Evolutionary conservation across 768 basidiomycete genomes (phyloP), one percentile per base, ranked within the genome.

Genomic region (Phylloporus arenicola): DNA sequence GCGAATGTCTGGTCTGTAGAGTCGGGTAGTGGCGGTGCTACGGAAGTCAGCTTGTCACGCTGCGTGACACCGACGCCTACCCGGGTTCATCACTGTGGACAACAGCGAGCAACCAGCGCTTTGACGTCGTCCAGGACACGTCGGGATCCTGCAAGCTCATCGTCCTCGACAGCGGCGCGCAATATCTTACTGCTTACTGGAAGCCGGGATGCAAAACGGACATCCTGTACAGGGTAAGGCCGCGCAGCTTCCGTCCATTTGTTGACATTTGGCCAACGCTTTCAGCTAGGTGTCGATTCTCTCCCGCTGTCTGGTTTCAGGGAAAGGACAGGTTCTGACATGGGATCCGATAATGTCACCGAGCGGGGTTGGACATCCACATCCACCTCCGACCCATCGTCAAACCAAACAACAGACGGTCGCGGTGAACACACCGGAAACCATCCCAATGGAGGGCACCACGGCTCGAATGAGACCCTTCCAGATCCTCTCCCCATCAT

Each of bases 401-500:
- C 76, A 1, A 68, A 47, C 63, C 71, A 53, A 57, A 67, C 56
- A 54, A 67, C 47, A 46, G 69, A 57, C 54, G 71, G 61, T 43
- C 66, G 53, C 57, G 46, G 27, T 1, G 63, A 55, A 11, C 58
- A 61, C 44, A 54, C 63, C 50, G 60, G 19, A 73, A 71, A 55
- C 62, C 70, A 33, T 64, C 48, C 51, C 24, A 57, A 72, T 37
- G 70, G 66, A n/a, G 66, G 58, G 55, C 68, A 29, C 24, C 75
- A 70, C 56, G 71, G 67, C 11, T 81, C 79, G 1, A 64, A 75
- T 11, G 81, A 75, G 44, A 75, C 74, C 5, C 30, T 74, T 62
- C 51, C 79, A 2, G 76, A 73, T 24, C 65, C 67, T 25, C 55
- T 79, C n/a, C 83, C 86, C 42, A 75, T 83, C 25, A 78, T 88